Evolutionary conservation across 768 basidiomycete species (phyloP).

Genomic region (Mycena vitilis): DNA sequence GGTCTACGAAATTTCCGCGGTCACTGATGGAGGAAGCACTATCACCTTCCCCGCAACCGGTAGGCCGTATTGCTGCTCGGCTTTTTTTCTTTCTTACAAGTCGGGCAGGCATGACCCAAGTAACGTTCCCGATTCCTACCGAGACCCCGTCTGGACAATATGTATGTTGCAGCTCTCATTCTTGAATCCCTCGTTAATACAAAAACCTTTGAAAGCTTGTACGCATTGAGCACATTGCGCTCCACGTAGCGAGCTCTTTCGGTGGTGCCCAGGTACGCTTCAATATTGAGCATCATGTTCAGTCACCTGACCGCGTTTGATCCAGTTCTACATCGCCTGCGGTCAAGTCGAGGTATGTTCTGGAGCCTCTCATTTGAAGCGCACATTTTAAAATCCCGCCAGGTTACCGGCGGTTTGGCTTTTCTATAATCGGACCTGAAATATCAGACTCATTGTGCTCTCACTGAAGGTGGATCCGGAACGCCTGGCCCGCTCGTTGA

Average conservation of each 20-base stretch:
- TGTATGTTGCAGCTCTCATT: not conserved
- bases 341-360: conserved; percentile 45
- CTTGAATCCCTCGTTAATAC: too few relatives aligned
- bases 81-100: not conserved
- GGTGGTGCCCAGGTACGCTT: conserved; percentile 43
- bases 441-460: not conserved
- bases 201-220: not conserved
- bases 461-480: conserved; percentile 42
- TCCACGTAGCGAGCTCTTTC: conserved; percentile 43
- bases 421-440: not conserved
- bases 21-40: conserved; percentile 45
- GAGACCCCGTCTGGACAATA: conserved; percentile 45
- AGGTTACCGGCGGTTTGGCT: conserved; percentile 25
- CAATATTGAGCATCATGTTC: not conserved
- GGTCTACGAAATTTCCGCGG: conserved; percentile 46
- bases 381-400: not conserved
- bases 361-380: not conserved
- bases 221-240: conserved; percentile 41
- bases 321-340: conserved; percentile 45
- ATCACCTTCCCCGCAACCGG: conserved; percentile 45
- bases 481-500: conserved; percentile 48
- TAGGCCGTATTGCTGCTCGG: not conserved
- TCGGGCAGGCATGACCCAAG: conserved; percentile 21
- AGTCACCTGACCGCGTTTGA: not conserved
- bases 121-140: conserved; percentile 45